Evolutionary conservation across 768 basidiomycete genomes (phyloP).

Genomic region (Neoboletus magnificus): DNA sequence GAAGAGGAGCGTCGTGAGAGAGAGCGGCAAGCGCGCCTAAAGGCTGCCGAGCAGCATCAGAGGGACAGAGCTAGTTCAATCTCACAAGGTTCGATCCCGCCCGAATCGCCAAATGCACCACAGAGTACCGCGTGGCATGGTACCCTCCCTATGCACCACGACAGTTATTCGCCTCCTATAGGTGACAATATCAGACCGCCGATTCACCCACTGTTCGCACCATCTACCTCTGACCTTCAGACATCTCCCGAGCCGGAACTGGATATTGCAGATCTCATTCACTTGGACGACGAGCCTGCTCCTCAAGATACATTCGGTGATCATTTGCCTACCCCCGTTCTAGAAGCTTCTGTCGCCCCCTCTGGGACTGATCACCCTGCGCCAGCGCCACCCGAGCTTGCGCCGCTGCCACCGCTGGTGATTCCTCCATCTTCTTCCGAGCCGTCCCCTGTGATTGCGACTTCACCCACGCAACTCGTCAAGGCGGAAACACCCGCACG

Average conservation of each 20-base stretch:
- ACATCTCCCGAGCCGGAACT: slow-evolving; percentile 55
- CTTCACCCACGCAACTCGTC: slow-evolving; percentile 21
- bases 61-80: slow-evolving; percentile 50
- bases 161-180: slow-evolving; percentile 26
- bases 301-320: slow-evolving; percentile 33
- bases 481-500: slow-evolving; percentile 46
- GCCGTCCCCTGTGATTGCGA: slow-evolving; percentile 22
- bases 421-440: slow-evolving; percentile 47
- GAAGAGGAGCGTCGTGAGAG: slow-evolving; percentile 58
- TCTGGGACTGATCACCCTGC: slow-evolving; percentile 5
- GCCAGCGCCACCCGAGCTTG: slow-evolving; percentile 14
- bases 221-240: slow-evolving; percentile 40
- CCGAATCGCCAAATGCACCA: slow-evolving; percentile 62
- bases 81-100: slow-evolving; percentile 55
- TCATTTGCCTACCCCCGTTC: slow-evolving; percentile 14
- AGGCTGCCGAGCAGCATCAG: slow-evolving; percentile 41
- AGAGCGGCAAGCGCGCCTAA: slow-evolving; percentile 63
- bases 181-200: slow-evolving; percentile 26
- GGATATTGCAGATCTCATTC: slow-evolving; percentile 72
- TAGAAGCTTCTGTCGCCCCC: slow-evolving; percentile 12
- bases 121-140: slow-evolving; percentile 57
- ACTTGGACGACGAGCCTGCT: slow-evolving; percentile 62
- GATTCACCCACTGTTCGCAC: slow-evolving; percentile 34
- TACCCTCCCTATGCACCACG: slow-evolving; percentile 46
- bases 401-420: slow-evolving; percentile 35